Percentiles rank a stretch among this genome's conserved stretches.
These are phyloP conservation scores for Rhodotorula taiwanensis DNA, from an alignment of 768 basidiomycete genomes.

Conservation along the genomic window DNA sequence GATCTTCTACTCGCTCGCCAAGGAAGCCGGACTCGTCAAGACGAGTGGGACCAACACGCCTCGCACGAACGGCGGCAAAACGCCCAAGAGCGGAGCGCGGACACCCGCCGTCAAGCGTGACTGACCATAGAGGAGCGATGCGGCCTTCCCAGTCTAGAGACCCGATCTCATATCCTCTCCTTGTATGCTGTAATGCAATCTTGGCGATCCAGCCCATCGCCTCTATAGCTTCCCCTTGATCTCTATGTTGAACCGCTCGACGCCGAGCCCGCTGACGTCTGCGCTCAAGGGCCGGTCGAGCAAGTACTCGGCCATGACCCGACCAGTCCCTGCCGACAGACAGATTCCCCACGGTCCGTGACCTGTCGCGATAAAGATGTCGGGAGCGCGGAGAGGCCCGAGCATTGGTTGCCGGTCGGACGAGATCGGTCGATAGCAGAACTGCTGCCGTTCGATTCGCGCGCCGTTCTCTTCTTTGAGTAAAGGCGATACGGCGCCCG, in stretches of 20 bases:
- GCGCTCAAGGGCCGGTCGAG: constrained; percentile 6
- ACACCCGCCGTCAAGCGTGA: constrained; percentile 9
- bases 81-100: constrained; percentile 18
- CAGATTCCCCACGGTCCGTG: constrained; percentile 48
- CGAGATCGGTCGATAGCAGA: constrained; percentile 48
- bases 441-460: constrained; percentile 26
- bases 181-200: no score
- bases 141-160: no score
- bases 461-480: constrained; percentile 31
- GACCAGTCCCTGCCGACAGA: constrained; percentile 22
- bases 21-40: constrained; percentile 25
- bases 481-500: constrained; percentile 13
- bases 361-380: constrained; percentile 45
- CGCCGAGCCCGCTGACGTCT: constrained; percentile 6
- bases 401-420: constrained; percentile 44
- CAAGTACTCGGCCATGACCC: constrained; percentile 21
- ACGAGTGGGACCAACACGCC: neutral
- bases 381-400: constrained; percentile 38
- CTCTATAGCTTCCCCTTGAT: constrained; percentile 8
- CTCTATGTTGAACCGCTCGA: constrained; percentile 2
- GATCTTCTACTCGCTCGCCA: constrained; percentile 35
- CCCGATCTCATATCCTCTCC: no score
- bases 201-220: no score
- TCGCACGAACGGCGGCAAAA: constrained; percentile 5
- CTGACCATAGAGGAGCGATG: no score